Evolutionary conservation across 108 stramenopile species (phyloP).

Genomic region (Stephanodiscus triporus): DNA sequence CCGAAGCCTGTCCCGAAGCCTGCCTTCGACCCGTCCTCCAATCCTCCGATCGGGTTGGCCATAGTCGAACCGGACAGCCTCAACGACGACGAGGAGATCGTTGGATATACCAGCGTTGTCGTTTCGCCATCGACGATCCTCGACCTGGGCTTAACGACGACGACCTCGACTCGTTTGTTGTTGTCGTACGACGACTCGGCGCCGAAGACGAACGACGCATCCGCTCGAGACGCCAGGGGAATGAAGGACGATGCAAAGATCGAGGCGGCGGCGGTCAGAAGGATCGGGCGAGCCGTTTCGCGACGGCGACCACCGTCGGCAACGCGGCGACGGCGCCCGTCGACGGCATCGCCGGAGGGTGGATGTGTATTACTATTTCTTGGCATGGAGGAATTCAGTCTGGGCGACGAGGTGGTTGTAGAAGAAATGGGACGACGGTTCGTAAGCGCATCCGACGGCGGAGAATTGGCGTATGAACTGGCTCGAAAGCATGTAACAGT

Average conservation of each 20-base stretch:
- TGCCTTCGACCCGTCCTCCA: slow-evolving; percentile 14
- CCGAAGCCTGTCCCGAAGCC: slow-evolving; percentile 28
- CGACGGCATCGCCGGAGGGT: no score
- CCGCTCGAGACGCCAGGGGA: not conserved
- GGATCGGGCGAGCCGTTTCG: not conserved
- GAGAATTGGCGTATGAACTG: not conserved
- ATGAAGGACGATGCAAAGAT: not conserved
- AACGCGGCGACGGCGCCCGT: not conserved
- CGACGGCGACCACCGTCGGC: not conserved
- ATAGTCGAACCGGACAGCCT: slow-evolving; percentile 11
- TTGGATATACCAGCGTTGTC: not conserved
- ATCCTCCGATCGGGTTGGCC: slow-evolving; percentile 25
- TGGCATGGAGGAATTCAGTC: no score
- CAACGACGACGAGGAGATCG: not conserved
- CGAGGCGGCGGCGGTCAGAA: not conserved
- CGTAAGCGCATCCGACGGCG: not conserved
- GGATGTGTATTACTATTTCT: no score
- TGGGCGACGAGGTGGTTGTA: no score
- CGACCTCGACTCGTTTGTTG: no score
- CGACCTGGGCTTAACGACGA: no score
- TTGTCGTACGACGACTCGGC: no score
- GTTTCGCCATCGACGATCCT: no score
- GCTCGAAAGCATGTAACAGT: not conserved
- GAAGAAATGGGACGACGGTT: not conserved
- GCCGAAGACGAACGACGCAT: not conserved